Evolutionary conservation across 805 yeast species (phyloP), one percentile per base, ranked within the genome.

Genomic region (Candida mattraensis): DNA sequence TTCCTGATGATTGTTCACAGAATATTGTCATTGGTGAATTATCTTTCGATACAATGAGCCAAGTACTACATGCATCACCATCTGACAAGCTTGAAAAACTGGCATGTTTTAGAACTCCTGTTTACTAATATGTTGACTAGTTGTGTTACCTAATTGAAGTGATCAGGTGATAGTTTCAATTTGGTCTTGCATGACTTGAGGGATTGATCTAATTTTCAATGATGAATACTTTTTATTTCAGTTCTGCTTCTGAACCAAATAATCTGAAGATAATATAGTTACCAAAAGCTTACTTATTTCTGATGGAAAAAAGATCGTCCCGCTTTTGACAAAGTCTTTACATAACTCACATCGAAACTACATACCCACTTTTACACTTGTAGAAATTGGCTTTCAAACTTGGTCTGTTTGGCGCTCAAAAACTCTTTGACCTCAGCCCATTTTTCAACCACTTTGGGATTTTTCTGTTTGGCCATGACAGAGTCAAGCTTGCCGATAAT

Each of bases 1-100:
- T 34, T 45, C 20, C 58, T 61, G 66, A 62, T 62, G 66, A 61
- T 51, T 54, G 61, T 58, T 61, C 48, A 49, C 60, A 53, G 55
- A 58, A 58, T 53, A 42, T 48, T 51, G 42, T 40, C 48, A 50
- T 18, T 50, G 59, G 64, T 53, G 64, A 59, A 54, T 43, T 44
- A 41, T 43, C 41, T 40, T 31, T 36, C 26, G 50, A 48, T 44
- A 57, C 63, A 60, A 70, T 72, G 85, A 93, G 80, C 81, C 93
- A 83, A 66, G 66, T 84, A 85, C 80, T 76, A 34, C 96, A 87
- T 87, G 96, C 96, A 87, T 87, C 95, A 87, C 96, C 96, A 87
- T 83, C 95, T 87, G 95, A 86, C 57, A 48, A 31, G 21, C 7
- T 18, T 7, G 11, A 12, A 15, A 17, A 15, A n/a, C 7, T 24